Conservation (phyloP, 495 filamentous ascomycete species). For the Neurospora sublineolata region DNA sequence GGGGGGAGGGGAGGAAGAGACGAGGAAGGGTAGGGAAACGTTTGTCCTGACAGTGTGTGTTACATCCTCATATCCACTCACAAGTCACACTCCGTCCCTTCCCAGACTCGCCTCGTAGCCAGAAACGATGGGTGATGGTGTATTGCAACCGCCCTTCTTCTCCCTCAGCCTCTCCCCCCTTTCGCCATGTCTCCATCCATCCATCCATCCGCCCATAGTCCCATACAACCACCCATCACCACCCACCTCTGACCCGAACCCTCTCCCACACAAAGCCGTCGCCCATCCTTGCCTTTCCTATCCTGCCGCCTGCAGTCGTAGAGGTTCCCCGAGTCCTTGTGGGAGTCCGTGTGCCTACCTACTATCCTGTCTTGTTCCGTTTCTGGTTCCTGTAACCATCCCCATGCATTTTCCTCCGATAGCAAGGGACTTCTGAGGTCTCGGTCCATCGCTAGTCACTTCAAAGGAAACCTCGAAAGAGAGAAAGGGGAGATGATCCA, state of each 20-base stretch:
- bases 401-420: not conserved
- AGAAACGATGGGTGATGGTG: not conserved
- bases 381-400: not conserved
- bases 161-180: not conserved
- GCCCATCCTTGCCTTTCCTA: not conserved
- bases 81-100: not conserved
- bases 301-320: not conserved
- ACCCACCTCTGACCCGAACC: not conserved
- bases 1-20: not conserved
- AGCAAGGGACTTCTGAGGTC: not conserved
- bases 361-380: not conserved
- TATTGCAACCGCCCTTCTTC: not conserved
- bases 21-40: not conserved
- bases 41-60: not conserved
- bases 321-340: not conserved
- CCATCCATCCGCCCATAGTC: not conserved
- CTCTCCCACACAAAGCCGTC: not conserved
- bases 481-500: not conserved
- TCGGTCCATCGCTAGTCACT: not conserved
- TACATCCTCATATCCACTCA: not conserved
- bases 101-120: not conserved
- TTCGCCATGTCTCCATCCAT: not conserved
- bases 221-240: slow-evolving; percentile 6
- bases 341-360: not conserved
- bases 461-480: not conserved